Percentiles rank a stretch among this genome's conserved stretches.
Evolutionary conservation across 805 yeast species (phyloP).

Genomic region (Nakazawaea siamensis): DNA sequence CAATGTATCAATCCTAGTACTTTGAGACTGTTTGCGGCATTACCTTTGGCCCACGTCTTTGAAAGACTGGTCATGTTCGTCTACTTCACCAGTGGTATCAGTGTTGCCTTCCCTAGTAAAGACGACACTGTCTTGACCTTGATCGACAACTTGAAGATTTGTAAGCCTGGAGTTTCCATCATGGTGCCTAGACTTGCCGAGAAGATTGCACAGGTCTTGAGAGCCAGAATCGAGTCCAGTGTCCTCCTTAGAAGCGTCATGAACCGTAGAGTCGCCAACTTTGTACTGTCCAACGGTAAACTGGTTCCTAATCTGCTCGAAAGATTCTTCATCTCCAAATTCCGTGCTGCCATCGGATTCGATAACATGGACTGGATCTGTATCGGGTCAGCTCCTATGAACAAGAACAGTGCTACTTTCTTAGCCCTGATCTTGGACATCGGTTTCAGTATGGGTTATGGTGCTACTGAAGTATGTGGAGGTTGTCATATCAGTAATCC

Average conservation of each 20-base stretch:
- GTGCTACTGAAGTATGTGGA: slow-evolving; percentile 66
- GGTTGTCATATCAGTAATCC: slow-evolving; percentile 36
- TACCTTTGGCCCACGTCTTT: slow-evolving; percentile 14
- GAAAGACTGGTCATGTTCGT: slow-evolving; percentile 12
- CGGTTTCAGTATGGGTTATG: slow-evolving; percentile 63
- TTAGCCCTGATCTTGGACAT: slow-evolving; percentile 53
- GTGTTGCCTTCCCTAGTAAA: slow-evolving; percentile 45
- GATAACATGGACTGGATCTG: slow-evolving; percentile 30
- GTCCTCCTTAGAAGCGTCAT: slow-evolving; percentile 6
- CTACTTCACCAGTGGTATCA: slow-evolving; percentile 7
- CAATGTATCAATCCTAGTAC: not conserved
- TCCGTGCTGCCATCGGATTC: slow-evolving; percentile 37
- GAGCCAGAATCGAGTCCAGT: slow-evolving; percentile 30
- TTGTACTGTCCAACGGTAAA: slow-evolving; percentile 11
- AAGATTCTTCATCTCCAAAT: slow-evolving; percentile 30
- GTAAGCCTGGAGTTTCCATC: slow-evolving; percentile 45
- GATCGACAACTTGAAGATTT: slow-evolving; percentile 47
- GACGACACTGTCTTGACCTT: slow-evolving; percentile 39
- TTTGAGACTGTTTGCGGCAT: slow-evolving; percentile 6
- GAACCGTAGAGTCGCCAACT: slow-evolving; percentile 9
- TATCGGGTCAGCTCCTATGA: slow-evolving; percentile 66
- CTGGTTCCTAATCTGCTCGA: slow-evolving; percentile 21
- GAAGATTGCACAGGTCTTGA: slow-evolving; percentile 53
- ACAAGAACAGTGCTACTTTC: slow-evolving; percentile 52
- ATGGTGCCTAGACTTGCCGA: slow-evolving; percentile 61